Evolutionary conservation across 495 filamentous ascomycete genomes (phyloP).

Genomic region (Penicillium maclennaniae): DNA sequence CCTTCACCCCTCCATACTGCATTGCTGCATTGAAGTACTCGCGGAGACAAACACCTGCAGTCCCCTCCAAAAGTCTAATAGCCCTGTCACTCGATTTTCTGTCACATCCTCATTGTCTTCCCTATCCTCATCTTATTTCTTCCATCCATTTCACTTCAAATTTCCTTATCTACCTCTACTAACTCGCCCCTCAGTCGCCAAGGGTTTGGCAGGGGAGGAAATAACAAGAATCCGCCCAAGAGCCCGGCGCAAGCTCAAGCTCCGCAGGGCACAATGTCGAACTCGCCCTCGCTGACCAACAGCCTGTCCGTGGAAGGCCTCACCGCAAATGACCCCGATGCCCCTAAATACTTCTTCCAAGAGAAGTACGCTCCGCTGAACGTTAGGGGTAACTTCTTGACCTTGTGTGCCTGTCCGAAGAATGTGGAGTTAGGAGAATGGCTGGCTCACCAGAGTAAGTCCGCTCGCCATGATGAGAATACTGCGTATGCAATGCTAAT

Average conservation of each 20-base stretch:
- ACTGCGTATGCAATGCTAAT: constrained; percentile 17
- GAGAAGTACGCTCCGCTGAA: constrained; percentile 79
- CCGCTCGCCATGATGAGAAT: background rate
- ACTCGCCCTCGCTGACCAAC: constrained; percentile 53
- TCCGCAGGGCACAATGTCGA: constrained; percentile 45
- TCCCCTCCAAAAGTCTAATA: constrained; percentile 14
- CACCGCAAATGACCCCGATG: constrained; percentile 50
- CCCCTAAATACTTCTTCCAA: constrained; percentile 68
- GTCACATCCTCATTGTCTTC: background rate
- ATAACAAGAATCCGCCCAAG: constrained; percentile 51
- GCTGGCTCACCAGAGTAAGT: constrained; percentile 87
- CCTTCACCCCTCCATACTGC: constrained; percentile 23
- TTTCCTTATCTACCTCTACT: constrained; percentile 22
- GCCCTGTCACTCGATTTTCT: background rate
- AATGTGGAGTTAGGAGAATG: constrained; percentile 89
- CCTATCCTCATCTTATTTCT: background rate
- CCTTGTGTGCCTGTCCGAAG: constrained; percentile 81
- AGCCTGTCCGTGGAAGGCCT: constrained; percentile 49
- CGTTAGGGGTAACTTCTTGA: constrained; percentile 96
- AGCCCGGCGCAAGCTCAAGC: constrained; percentile 42
- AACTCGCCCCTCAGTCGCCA: constrained; percentile 48
- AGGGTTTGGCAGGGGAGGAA: constrained; percentile 49
- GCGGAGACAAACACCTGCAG: constrained; percentile 24
- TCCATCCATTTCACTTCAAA: background rate
- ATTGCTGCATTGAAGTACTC: constrained; percentile 10